Evolutionary conservation across 2,329 filamentous ascomycete genomes (phyloP), one percentile per base, ranked within the genome.

Genomic region (Sarocladium brachiariae): DNA sequence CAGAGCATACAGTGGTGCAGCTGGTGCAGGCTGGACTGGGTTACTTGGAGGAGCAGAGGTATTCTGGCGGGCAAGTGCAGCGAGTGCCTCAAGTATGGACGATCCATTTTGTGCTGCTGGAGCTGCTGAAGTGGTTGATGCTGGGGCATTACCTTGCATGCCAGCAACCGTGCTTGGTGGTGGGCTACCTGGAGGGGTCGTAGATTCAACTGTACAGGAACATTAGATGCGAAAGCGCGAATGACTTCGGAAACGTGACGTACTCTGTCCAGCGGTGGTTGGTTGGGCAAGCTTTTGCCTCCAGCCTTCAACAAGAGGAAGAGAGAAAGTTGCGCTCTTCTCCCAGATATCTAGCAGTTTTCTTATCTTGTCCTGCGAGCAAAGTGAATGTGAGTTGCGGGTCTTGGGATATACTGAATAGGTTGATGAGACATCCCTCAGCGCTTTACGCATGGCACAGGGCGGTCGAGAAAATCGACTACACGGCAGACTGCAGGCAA

Each of bases 281-380:
- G 78, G 73, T 54, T 81, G 76, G 56, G 77, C 84, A 61, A 95
- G 68, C 68, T 88, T 91, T 64, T 88, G 78, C 70, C 89, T 92
- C 77, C 95, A 95, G 33, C 81, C 81, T 55, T 77, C 76, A 60
- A 99, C 80, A 81, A 96, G 85, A 50, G 83, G 69, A 37, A 77
- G 66, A 23, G 93, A 90, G 68, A 99, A 97, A 19, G 91, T 97
- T 65, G 87, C 85, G 57, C 89, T 89, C 63, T 93, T 93, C 66
- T 96, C 91, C 93, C 93, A 99, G 59, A 99, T 99, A 65, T 96
- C 91, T 71, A 97, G 76, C 60, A 99, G 80, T 68, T 97, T 97
- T 59, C 70, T 71, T 69, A 97, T 92, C 75, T 96, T 97, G 67
- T 95, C 89, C 87, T 93, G 86, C 33, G 21, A 47, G 66, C 69